These are phyloP conservation scores for Kluyveromyces aestuarii DNA, from an alignment of 805 yeast genomes.

Conservation along the genomic window DNA sequence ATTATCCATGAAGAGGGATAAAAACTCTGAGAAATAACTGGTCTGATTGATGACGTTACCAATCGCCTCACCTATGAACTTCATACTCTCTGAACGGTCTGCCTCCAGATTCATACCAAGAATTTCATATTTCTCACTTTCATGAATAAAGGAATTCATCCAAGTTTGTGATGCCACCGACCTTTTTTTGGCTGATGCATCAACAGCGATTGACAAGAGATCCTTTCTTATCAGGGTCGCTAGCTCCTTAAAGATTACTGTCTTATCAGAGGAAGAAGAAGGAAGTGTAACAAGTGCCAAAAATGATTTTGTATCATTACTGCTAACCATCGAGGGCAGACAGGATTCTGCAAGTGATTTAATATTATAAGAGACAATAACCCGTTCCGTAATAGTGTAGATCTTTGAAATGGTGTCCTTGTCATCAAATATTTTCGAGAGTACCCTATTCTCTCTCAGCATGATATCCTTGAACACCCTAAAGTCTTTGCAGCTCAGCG, in stretches of 20 bases:
- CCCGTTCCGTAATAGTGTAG: constrained; percentile 11
- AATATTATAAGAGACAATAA: constrained; percentile 14
- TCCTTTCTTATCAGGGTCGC: constrained; percentile 11
- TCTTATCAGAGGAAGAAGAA: constrained; percentile 3
- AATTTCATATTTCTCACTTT: constrained; percentile 41
- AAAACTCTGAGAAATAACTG: constrained; percentile 40
- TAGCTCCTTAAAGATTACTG: constrained; percentile 3
- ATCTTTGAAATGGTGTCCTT: constrained; percentile 18
- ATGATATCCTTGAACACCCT: not conserved
- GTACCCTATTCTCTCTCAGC: not conserved
- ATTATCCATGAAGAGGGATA: constrained; percentile 53
- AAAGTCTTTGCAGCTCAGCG: not conserved
- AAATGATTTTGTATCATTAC: not conserved
- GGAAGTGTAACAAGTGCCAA: constrained; percentile 2
- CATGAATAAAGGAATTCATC: constrained; percentile 48
- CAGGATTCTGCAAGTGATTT: not conserved
- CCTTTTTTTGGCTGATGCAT: constrained; percentile 24
- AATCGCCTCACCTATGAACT: constrained; percentile 51
- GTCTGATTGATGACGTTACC: constrained; percentile 49
- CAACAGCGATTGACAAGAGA: constrained; percentile 8
- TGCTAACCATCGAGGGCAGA: constrained; percentile 2
- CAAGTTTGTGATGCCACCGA: constrained; percentile 54
- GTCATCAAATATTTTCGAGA: constrained; percentile 11
- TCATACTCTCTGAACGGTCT: constrained; percentile 40
- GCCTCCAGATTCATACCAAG: constrained; percentile 42